phyloP scores from a whole-genome alignment of 164 flowering plant species.

The Protea cynaroides region DNA sequence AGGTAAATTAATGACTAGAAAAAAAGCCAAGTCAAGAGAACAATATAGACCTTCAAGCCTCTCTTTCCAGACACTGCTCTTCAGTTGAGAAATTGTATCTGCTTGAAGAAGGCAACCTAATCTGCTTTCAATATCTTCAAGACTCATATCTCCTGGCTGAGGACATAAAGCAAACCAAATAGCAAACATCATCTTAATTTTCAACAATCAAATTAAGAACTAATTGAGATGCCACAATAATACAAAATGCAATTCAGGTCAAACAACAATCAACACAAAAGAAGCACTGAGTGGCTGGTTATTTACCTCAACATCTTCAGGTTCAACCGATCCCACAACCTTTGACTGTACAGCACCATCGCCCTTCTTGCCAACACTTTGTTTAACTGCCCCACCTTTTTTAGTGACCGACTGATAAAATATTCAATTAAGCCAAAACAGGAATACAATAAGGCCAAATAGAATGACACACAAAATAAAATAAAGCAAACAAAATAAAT shows the following conservation, averaged over 20 bases:
- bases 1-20: neutral
- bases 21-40: slow-evolving; percentile 3
- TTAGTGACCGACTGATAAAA: slow-evolving; percentile 47
- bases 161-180: slow-evolving; percentile 12
- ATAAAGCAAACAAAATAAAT: slow-evolving; percentile 6
- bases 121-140: slow-evolving; percentile 93
- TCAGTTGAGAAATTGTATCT: slow-evolving; percentile 72
- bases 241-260: neutral
- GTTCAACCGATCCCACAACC: slow-evolving; percentile 42
- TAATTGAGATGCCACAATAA: neutral
- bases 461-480: neutral
- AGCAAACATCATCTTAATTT: neutral
- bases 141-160: slow-evolving; percentile 96
- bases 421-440: neutral
- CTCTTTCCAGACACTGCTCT: slow-evolving; percentile 97
- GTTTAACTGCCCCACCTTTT: slow-evolving; percentile 54
- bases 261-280: neutral
- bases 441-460: neutral
- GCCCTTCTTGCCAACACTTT: slow-evolving; percentile 51
- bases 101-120: slow-evolving; percentile 64
- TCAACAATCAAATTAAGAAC: neutral
- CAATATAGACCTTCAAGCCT: slow-evolving; percentile 72
- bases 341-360: slow-evolving; percentile 56
- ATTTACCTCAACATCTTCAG: slow-evolving; percentile 87
- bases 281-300: neutral